Evolutionary conservation across 1,139 yeast genomes (phyloP).

Genomic region (Saccharomyces hybrid): DNA sequence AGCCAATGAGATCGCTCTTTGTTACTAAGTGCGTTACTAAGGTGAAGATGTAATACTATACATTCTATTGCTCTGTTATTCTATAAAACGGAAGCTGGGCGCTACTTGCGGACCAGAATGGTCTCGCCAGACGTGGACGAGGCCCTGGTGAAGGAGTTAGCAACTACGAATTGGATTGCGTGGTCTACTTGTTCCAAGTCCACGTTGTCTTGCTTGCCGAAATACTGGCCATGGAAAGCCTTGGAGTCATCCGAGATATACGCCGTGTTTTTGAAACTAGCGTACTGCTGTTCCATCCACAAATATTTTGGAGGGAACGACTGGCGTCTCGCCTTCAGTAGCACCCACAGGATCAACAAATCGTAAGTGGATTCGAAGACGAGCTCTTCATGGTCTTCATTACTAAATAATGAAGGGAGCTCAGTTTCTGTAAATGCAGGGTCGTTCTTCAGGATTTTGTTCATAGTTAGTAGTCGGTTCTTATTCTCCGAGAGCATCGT

Average conservation of each 20-base stretch:
- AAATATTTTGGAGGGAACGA: slow-evolving; percentile 13
- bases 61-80: not conserved
- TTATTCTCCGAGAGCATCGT: slow-evolving; percentile 15
- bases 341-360: slow-evolving; percentile 22
- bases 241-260: slow-evolving; percentile 5
- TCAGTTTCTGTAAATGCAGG: slow-evolving; percentile 15
- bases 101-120: not conserved
- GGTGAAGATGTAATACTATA: not conserved
- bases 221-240: slow-evolving; percentile 3
- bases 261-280: not conserved
- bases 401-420: slow-evolving; percentile 12
- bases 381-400: slow-evolving; percentile 11
- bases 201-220: not conserved
- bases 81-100: not conserved
- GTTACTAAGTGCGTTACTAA: not conserved
- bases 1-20: not conserved
- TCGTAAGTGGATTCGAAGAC: slow-evolving; percentile 19
- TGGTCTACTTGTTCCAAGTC: slow-evolving; percentile 9
- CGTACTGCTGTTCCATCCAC: slow-evolving; percentile 15
- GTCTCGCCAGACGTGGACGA: not conserved
- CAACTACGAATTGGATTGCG: slow-evolving; percentile 14
- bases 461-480: slow-evolving; percentile 16
- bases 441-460: slow-evolving; percentile 24
- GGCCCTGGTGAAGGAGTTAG: slow-evolving; percentile 18
- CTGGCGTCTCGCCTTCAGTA: slow-evolving; percentile 12